Base-by-base conservation (phyloP, 2,329 filamentous ascomycete genomes). In the Orbilia quercus region DNA sequence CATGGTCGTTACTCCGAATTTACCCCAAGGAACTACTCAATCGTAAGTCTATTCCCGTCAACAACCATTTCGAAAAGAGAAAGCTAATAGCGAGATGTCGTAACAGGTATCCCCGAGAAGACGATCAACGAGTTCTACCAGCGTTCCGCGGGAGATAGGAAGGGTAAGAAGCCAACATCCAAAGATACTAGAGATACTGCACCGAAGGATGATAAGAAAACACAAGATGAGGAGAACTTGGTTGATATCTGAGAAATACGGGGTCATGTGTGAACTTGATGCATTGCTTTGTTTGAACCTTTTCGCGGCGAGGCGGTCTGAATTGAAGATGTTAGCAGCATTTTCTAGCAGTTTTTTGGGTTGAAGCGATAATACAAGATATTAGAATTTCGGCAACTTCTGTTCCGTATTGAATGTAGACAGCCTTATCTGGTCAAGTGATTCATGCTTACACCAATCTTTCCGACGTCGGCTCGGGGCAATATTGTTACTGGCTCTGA, bases 11-110 rank as follows among this genome's bases (percentile, higher is more conserved):
- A 81, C 88, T 99, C 77, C 89, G 95, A 77, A 96, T 99, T 82
- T 99, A 94, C 85, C 94, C 94, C 82, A 97, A 96, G 88, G 95
- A 99, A 79, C 84, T 97, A 78, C 90, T 99, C 78, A 99, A 99
- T 85, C 91, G 96, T 83, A 71, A 66, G 74, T n/a, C 64, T 28
- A 16, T 16, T 50, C 23, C 34, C 18, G 31, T 7, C 4, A 38
- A 22, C 31, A 11, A 51, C 55, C 76, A 84, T 84, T 54, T 48
- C 16, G 18, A 1, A 31, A 16, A 20, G 6, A 51, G 20, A 31
- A n/a, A 12, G 18, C 34, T 63, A 57, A 62, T n/a, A n/a, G n/a
- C 28, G 16, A 45, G 22, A 23, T 12, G 36, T 50, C 12, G 12
- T n/a, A 20, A 60, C 31, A 74, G 74, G 74, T 69, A 92, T 95